Base-by-base conservation (phyloP, 2,329 filamentous ascomycete genomes). In the Davidsoniella australis region DNA sequence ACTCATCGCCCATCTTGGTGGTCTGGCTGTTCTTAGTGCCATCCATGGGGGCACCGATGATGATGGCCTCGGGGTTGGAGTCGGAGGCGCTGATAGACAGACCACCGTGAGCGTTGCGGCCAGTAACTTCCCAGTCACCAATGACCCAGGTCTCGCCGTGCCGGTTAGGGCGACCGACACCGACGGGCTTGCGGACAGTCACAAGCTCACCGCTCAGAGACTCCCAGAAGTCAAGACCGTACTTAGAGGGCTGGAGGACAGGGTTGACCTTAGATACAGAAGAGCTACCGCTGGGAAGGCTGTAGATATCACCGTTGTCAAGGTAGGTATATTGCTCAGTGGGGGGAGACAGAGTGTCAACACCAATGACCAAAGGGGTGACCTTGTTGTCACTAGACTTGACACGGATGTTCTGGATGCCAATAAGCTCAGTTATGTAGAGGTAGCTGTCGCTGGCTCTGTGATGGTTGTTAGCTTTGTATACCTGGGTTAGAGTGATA, bases 161-260 rank as follows among this genome's bases (percentile, higher is more conserved):
- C 48, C 61, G 65, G 59, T 78, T 84, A 2, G 80, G 75, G 49
- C 73, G 73, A 46, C 70, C 68, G 42, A 83, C 62, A 41, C 74
- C 76, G 10, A 65, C 69, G 1, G 76, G 72, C 42, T 63, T 68
- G 55, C 68, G 68, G 43, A 85, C 64, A 0, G 75, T 82, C 12
- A 85, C 79, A 6, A 83, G 66, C 61, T 84, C 78, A 24, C 80
- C 81, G 48, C 66, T 68, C 51, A 85, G 62, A 54, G 73, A 78
- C 68, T 85, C 77, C 81, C 80, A 85, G 58, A 84, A 85, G 60
- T 85, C 81, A 26, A 85, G 65, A 2, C 80, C 81, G 57, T 78
- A 85, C 40, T 66, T 63, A 18, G 64, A 63, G 2, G 80, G 80
- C 53, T 80, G 61, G 38, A 85, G 68, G 12, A 65, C 64, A 0